Percentiles rank a stretch among this genome's conserved stretches.
phyloP scores from a whole-genome alignment of 2,329 filamentous ascomycete species.

The Sphaerulina musiva region DNA sequence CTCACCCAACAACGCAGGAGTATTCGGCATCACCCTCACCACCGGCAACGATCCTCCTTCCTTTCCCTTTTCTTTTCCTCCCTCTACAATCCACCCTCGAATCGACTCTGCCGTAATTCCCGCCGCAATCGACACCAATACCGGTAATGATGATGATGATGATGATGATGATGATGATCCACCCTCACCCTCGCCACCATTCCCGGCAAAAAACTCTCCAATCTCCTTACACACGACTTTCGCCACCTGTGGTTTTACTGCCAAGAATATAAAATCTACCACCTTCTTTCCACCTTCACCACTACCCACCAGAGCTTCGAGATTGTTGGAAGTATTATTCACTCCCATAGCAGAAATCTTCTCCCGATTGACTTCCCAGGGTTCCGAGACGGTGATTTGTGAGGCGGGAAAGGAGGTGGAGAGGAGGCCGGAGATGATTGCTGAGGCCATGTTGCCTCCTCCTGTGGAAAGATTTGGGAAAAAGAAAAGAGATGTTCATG shows the following conservation, averaged over 20 bases:
- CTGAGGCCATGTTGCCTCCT: slow-evolving; percentile 29
- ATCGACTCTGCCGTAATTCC: slow-evolving; percentile 23
- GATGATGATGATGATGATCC: slow-evolving; percentile 9
- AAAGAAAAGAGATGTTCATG: too few species aligned
- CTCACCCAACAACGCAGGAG: slow-evolving; percentile 26
- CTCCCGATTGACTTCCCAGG: slow-evolving; percentile 27
- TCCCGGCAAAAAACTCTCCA: slow-evolving; percentile 13
- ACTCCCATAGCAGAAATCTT: slow-evolving; percentile 28
- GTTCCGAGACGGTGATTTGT: slow-evolving; percentile 28
- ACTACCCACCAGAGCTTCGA: slow-evolving; percentile 15
- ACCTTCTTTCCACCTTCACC: not conserved
- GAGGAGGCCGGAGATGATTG: slow-evolving; percentile 27
- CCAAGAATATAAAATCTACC: slow-evolving; percentile 26
- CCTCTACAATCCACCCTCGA: slow-evolving; percentile 20
- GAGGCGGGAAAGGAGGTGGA: slow-evolving; percentile 20
- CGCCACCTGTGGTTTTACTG: slow-evolving; percentile 28
- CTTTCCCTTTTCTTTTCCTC: slow-evolving; percentile 18
- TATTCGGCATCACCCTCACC: slow-evolving; percentile 28
- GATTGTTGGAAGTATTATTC: slow-evolving; percentile 23
- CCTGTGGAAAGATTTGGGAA: slow-evolving; percentile 7
- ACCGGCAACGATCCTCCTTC: slow-evolving; percentile 21
- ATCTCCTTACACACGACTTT: slow-evolving; percentile 26
- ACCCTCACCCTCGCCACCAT: too few species aligned
- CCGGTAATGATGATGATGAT: slow-evolving; percentile 5
- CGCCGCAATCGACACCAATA: slow-evolving; percentile 26